Base-by-base conservation (phyloP, 1,284 basidiomycete genomes). In the Rhodofomes roseus region DNA sequence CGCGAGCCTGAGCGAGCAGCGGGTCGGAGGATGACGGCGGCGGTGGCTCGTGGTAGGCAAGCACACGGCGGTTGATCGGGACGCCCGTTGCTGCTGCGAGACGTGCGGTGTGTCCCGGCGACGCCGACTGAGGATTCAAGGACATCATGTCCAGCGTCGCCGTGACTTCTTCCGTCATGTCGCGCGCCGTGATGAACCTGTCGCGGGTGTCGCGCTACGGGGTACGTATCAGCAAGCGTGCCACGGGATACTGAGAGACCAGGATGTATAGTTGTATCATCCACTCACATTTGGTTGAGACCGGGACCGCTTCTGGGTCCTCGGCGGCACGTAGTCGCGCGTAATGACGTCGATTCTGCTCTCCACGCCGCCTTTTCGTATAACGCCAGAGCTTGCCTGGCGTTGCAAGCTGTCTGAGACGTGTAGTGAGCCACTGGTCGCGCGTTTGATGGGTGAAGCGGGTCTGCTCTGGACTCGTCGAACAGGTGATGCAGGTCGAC, bases 31-130 rank as follows among this genome's bases (percentile, higher is more conserved):
- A 84, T 0, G 89, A 81, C 0, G 83, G 70, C 1, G 90, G 90
- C 0, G 91, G 91, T 18, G 82, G 81, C 69, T 92, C 89, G 67
- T 91, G 87, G 71, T 91, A 93, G 1, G 87, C 84, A 4, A 93
- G 79, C 23, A 93, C 85, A 31, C 90, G 86, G 27, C 86, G 83
- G 66, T 88, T 89, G 55, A 90, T 73, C 12, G 86, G 84, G 7
- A 93, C 81, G 29, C 89, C 90, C 0, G 89, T 82, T 0, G 90
- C 90, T 1, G 81, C 85, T 8, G 83, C 86, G 23, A 93, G 81
- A 31, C 90, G 83, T 2, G 88, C 87, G 0, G 90, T 90, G 67
- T 92, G 90, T 0, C 85, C 83, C 0, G 90, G 90, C 0, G 88
- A 92, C 14, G 81, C 77, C 2, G 82, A 79, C 50, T 82, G 77